phyloP scores from a whole-genome alignment of 805 yeast species.

The Myxozyma sirexii region DNA sequence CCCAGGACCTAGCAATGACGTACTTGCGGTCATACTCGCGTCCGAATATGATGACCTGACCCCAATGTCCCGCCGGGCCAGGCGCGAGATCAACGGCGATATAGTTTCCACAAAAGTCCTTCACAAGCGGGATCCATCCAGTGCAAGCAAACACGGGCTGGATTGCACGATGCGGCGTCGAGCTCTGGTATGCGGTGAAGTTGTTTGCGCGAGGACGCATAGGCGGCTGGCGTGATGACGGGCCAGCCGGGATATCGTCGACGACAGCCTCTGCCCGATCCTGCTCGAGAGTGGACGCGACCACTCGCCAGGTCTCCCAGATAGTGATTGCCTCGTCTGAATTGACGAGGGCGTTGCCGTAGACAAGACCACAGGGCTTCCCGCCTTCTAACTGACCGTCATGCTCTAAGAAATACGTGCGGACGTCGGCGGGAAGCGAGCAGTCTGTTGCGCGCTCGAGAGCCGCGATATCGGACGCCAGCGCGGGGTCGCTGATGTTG shows the following conservation, averaged over 20 bases:
- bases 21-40: constrained; percentile 90
- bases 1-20: constrained; percentile 85
- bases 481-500: constrained; percentile 76
- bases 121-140: constrained; percentile 87
- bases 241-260: constrained; percentile 21
- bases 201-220: constrained; percentile 37
- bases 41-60: constrained; percentile 91
- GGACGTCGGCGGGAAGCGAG: constrained; percentile 75
- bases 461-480: constrained; percentile 74
- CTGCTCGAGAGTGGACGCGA: constrained; percentile 46
- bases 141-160: constrained; percentile 83
- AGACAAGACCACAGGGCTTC: constrained; percentile 73
- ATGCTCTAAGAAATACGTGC: constrained; percentile 76
- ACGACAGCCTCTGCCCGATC: constrained; percentile 6
- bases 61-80: constrained; percentile 76
- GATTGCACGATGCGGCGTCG: constrained; percentile 76
- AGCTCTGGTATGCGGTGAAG: constrained; percentile 50
- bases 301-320: constrained; percentile 83
- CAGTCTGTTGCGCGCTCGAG: constrained; percentile 81
- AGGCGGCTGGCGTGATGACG: constrained; percentile 20
- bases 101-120: constrained; percentile 89
- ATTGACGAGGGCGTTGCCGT: constrained; percentile 77
- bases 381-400: constrained; percentile 90
- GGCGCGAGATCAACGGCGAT: constrained; percentile 88
- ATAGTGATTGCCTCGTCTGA: constrained; percentile 78